A percentile compares a stretch with the other conserved stretches of the same genome.
Evolutionary conservation across 306 rosid genomes (phyloP).

Genomic region (Prinsepia uniflora): DNA sequence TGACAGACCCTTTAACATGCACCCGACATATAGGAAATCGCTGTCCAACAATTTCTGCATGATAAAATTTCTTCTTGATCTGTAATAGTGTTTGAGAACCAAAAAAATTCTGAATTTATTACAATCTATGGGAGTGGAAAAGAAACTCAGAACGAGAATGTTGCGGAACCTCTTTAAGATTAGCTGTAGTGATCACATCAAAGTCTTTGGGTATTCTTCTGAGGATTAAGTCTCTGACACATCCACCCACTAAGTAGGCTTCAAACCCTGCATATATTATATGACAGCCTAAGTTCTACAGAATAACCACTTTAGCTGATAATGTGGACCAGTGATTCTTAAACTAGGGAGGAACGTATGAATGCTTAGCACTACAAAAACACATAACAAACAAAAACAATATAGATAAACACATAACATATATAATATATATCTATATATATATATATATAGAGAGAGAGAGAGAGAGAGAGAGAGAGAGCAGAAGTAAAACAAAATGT

Average conservation of each 20-base stretch:
- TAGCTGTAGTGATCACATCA: slow-evolving; percentile 83
- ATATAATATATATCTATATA: too few relatives aligned
- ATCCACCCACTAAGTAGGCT: slow-evolving; percentile 91
- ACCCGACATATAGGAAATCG: slow-evolving; percentile 85
- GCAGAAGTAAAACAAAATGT: slow-evolving; percentile 3
- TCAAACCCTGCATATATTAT: slow-evolving; percentile 59
- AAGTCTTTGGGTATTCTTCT: slow-evolving; percentile 78
- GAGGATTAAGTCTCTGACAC: slow-evolving; percentile 85
- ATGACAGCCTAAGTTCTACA: background rate
- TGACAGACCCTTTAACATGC: slow-evolving; percentile 42
- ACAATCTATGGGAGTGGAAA: slow-evolving; percentile 5
- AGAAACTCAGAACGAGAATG: slow-evolving; percentile 7
- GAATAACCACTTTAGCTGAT: background rate
- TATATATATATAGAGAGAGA: background rate
- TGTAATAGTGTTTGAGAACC: slow-evolving; percentile 26
- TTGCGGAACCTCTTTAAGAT: slow-evolving; percentile 57
- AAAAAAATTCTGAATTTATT: background rate
- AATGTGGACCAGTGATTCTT: background rate
- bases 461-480: too few relatives aligned
- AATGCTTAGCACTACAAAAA: background rate
- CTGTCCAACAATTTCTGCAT: slow-evolving; percentile 50
- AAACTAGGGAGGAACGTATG: background rate
- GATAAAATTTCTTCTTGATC: slow-evolving; percentile 51
- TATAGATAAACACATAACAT: too few relatives aligned
- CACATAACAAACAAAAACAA: background rate